Conservation (phyloP, 2,329 filamentous ascomycete genomes). For the Cryphonectria radicalis region DNA sequence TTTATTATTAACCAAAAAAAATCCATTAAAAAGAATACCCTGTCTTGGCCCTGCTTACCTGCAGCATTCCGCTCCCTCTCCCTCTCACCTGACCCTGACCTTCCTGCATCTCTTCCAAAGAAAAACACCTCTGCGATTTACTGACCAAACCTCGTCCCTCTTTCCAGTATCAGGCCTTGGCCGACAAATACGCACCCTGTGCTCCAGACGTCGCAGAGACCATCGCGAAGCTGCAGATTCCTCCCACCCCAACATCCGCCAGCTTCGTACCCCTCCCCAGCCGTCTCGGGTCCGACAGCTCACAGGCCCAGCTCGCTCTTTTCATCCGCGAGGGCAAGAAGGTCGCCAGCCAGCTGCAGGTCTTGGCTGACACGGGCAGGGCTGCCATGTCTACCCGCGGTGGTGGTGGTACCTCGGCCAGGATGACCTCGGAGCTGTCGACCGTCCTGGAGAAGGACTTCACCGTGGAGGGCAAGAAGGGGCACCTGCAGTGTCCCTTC, state of each 20-base stretch:
- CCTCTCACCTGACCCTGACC: conserved; percentile 20
- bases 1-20: too few species aligned
- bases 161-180: conserved; percentile 65
- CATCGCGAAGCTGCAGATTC: conserved; percentile 68
- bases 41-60: neutral
- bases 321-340: conserved; percentile 67
- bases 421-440: conserved; percentile 59
- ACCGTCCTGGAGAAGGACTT: conserved; percentile 85
- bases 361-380: conserved; percentile 53
- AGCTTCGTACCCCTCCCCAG: conserved; percentile 59
- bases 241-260: conserved; percentile 56
- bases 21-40: neutral
- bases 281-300: conserved; percentile 48
- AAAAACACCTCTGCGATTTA: conserved; percentile 8
- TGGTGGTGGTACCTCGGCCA: conserved; percentile 49
- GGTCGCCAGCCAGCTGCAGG: conserved; percentile 58
- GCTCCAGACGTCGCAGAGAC: conserved; percentile 69
- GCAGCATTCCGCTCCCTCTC: neutral
- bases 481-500: conserved; percentile 82
- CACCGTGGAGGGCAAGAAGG: conserved; percentile 81
- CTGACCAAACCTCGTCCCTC: conserved; percentile 20
- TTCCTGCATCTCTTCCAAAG: neutral
- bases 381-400: conserved; percentile 52
- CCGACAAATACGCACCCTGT: conserved; percentile 69
- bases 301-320: conserved; percentile 63